Evolutionary conservation across 1,284 basidiomycete genomes (phyloP).

Genomic region (Kalmanozyma brasiliensis): DNA sequence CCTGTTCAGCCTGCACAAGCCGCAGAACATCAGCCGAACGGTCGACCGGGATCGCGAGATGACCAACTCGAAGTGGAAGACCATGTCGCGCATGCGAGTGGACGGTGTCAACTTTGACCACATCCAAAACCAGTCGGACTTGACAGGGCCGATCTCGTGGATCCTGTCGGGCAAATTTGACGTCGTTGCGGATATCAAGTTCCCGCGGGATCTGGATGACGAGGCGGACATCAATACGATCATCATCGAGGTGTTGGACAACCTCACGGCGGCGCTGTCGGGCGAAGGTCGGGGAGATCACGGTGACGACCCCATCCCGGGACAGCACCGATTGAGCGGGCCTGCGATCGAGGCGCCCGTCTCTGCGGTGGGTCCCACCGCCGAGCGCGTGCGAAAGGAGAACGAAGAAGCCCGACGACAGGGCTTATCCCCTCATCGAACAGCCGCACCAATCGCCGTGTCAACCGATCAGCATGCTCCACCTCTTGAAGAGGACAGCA

Average conservation of each 20-base stretch:
- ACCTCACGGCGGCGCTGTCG: conserved; percentile 72
- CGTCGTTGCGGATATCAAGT: conserved; percentile 94
- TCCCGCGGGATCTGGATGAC: conserved; percentile 83
- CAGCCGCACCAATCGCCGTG: background rate
- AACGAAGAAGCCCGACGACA: conserved; percentile 41
- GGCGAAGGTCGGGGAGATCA: conserved; percentile 33
- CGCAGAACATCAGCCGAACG: conserved; percentile 92
- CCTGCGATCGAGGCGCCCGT: conserved; percentile 83
- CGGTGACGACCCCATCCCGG: conserved; percentile 76
- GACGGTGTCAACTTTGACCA: conserved; percentile 98
- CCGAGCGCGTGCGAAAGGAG: conserved; percentile 57
- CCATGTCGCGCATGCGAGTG: conserved; percentile 94
- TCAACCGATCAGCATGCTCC: too few species aligned
- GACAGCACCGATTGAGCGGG: conserved; percentile 84
- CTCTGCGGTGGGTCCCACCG: conserved; percentile 59
- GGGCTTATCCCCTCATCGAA: conserved; percentile 21
- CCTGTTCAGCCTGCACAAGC: conserved; percentile 93
- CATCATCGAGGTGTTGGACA: conserved; percentile 88
- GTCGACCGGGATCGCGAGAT: conserved; percentile 74
- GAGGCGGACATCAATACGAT: conserved; percentile 81
- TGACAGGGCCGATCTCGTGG: conserved; percentile 88
- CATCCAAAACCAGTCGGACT: conserved; percentile 82
- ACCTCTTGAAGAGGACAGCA: too few species aligned
- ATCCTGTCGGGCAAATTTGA: conserved; percentile 96
- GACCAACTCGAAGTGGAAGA: conserved; percentile 76